Conservation (phyloP, 192 early-diverging fungal species). For the Cladochytrium replicatum region DNA sequence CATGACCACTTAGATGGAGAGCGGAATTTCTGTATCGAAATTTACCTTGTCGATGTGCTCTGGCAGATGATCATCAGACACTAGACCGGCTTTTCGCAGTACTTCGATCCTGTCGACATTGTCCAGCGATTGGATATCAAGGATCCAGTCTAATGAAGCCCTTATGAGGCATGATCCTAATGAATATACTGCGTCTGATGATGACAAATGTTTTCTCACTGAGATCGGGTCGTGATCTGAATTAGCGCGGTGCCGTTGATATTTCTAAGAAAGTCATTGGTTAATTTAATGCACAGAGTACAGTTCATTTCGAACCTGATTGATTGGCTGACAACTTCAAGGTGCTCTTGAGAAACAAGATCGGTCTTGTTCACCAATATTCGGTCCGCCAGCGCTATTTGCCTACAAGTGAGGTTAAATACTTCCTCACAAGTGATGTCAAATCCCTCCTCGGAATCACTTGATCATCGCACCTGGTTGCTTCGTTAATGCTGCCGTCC, state of each 20-base stretch:
- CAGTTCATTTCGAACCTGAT: conserved; percentile 4
- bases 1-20: conserved; percentile 23
- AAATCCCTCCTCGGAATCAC: not conserved
- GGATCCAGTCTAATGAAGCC: conserved; percentile 45
- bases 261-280: not conserved
- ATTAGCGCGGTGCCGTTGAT: conserved; percentile 47
- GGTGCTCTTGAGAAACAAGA: conserved; percentile 31
- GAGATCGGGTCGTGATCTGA: conserved; percentile 26
- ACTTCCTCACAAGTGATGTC: not conserved
- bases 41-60: conserved; percentile 26
- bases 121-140: conserved; percentile 57
- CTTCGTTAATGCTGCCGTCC: conserved; percentile 64
- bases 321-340: conserved; percentile 24
- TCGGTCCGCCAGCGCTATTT: conserved; percentile 81
- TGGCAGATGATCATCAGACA: no score
- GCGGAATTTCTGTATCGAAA: conserved; percentile 1
- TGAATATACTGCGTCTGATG: conserved; percentile 26
- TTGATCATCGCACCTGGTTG: conserved; percentile 41
- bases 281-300: not conserved
- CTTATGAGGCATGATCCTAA: conserved; percentile 23
- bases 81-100: not conserved
- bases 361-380: conserved; percentile 84
- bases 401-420: conserved; percentile 24
- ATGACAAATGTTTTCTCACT: no score
- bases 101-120: conserved; percentile 18